Conservation (phyloP, 352 stramenopile genomes). For the Globisporangium okanoganense region DNA sequence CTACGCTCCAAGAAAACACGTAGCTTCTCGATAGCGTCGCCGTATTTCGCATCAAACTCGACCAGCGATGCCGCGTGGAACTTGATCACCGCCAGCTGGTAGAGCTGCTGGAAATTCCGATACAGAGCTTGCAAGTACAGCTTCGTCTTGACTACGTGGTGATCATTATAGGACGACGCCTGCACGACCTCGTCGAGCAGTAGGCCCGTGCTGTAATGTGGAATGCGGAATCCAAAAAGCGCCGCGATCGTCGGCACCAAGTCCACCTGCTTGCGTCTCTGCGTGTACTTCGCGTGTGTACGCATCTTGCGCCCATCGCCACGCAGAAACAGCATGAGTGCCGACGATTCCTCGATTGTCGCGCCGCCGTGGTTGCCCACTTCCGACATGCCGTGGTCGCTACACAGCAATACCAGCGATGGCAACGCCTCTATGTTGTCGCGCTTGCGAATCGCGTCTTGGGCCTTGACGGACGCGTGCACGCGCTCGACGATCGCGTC, state of each 20-base stretch:
- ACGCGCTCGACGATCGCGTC: constrained; percentile 64
- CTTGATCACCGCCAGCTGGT: constrained; percentile 41
- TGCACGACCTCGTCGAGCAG: constrained; percentile 60
- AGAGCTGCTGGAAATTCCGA: constrained; percentile 64
- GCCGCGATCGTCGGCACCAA: constrained; percentile 79
- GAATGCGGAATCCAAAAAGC: constrained; percentile 70
- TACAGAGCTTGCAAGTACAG: constrained; percentile 30
- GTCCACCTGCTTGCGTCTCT: constrained; percentile 63
- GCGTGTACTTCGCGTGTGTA: constrained; percentile 12
- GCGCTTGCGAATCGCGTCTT: constrained; percentile 40
- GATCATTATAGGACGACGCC: constrained; percentile 15
- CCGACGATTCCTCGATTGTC: constrained; percentile 80
- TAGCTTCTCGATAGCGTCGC: constrained; percentile 19
- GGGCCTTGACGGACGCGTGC: constrained; percentile 45
- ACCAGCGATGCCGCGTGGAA: constrained; percentile 26
- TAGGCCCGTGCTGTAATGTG: constrained; percentile 54
- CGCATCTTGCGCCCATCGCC: constrained; percentile 32
- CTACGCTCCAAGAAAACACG: constrained; percentile 1
- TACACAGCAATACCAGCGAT: constrained; percentile 79
- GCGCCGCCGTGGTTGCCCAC: constrained; percentile 85
- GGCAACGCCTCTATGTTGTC: constrained; percentile 23
- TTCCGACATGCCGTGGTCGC: constrained; percentile 89
- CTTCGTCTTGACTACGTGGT: background rate
- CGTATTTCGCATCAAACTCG: constrained; percentile 31
- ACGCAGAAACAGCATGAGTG: constrained; percentile 73